Conservation (phyloP, 2,329 filamentous ascomycete species). For the Fusarium burgessii region DNA sequence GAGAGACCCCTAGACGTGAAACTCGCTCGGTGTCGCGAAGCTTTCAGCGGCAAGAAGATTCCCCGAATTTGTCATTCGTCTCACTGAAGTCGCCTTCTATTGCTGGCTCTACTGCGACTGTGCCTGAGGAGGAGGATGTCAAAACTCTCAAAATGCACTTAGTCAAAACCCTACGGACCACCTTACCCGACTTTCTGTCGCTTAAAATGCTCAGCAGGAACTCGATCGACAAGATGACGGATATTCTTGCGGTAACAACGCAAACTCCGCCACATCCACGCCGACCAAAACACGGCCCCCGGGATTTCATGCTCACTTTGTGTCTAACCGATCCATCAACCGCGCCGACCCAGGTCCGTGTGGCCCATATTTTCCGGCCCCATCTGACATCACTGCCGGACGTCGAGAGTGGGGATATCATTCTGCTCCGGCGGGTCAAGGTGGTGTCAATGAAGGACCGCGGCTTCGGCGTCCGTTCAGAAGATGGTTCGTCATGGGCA, state of each 20-base stretch:
- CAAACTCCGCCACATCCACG: slow-evolving; percentile 62
- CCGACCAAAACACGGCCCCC: slow-evolving; percentile 67
- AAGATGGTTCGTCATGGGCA: slow-evolving; percentile 70
- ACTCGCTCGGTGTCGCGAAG: slow-evolving; percentile 42
- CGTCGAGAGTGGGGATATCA: slow-evolving; percentile 67
- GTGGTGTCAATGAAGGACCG: slow-evolving; percentile 65
- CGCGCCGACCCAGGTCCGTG: slow-evolving; percentile 61
- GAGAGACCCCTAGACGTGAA: slow-evolving; percentile 41
- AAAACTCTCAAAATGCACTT: slow-evolving; percentile 60
- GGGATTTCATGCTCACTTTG: slow-evolving; percentile 71
- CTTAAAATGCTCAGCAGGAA: slow-evolving; percentile 66
- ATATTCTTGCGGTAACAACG: slow-evolving; percentile 68
- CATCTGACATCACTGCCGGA: slow-evolving; percentile 68
- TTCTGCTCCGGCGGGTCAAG: slow-evolving; percentile 68
- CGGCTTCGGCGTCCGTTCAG: slow-evolving; percentile 67
- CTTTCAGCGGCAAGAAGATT: slow-evolving; percentile 31
- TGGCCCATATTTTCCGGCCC: slow-evolving; percentile 69
- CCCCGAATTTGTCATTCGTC: slow-evolving; percentile 39
- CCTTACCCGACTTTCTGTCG: slow-evolving; percentile 64
- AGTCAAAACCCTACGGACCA: slow-evolving; percentile 59
- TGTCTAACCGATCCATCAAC: slow-evolving; percentile 68
- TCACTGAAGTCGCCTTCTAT: slow-evolving; percentile 48
- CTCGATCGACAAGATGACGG: slow-evolving; percentile 61
- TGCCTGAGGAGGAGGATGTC: slow-evolving; percentile 46
- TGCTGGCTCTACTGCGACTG: slow-evolving; percentile 37